A percentile compares a stretch with the other conserved stretches of the same genome.
These are phyloP conservation scores for Ceratocystis variospora DNA, from an alignment of 2,329 filamentous ascomycete genomes.

Conservation along the genomic window DNA sequence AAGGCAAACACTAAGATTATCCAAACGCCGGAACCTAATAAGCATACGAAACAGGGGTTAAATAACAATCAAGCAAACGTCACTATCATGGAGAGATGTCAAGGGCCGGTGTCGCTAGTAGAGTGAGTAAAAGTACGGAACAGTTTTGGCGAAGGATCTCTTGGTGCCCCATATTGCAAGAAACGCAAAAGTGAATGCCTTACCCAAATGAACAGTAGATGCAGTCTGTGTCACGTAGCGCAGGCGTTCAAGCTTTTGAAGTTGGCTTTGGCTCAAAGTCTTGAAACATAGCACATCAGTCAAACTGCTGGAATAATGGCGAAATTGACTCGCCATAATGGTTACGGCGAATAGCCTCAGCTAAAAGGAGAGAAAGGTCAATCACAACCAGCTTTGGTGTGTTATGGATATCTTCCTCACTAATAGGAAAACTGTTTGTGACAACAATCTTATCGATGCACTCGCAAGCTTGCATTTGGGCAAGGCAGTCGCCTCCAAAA, in stretches of 20 bases:
- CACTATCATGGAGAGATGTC: background rate
- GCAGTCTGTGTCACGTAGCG: background rate
- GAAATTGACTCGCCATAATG: constrained; percentile 84
- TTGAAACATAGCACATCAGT: constrained; percentile 28
- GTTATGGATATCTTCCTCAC: constrained; percentile 53
- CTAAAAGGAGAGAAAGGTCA: constrained; percentile 73
- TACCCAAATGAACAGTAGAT: constrained; percentile 9
- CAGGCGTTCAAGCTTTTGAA: background rate
- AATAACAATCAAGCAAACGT: background rate
- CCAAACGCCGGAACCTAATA: background rate
- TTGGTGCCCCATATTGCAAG: background rate
- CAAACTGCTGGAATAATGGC: constrained; percentile 53
- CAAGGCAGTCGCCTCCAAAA: constrained; percentile 78
- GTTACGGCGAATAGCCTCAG: constrained; percentile 88
- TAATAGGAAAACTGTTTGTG: constrained; percentile 93
- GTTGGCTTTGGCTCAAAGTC: background rate
- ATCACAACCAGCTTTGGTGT: constrained; percentile 77
- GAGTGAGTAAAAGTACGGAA: background rate
- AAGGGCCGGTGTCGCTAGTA: background rate
- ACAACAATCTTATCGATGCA: constrained; percentile 91
- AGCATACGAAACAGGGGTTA: background rate
- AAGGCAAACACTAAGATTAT: constrained; percentile 8
- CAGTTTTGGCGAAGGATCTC: background rate
- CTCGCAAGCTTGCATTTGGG: constrained; percentile 80
- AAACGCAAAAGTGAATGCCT: constrained; percentile 2